Conservation (phyloP, 495 filamentous ascomycete genomes). For the Pyrenopolyporus hunteri region DNA sequence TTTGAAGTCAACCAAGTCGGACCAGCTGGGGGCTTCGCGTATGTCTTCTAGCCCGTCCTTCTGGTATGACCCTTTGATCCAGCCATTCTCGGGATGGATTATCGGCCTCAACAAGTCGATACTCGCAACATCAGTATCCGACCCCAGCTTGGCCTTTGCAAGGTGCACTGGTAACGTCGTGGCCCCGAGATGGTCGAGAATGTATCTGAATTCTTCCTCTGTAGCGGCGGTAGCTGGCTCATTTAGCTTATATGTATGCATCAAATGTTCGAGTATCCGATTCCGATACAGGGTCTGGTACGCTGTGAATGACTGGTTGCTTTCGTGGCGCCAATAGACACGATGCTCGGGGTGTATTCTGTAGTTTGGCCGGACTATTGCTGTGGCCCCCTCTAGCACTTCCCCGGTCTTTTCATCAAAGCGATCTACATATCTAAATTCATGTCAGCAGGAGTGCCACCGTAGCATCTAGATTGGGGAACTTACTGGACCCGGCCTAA, state of each 20-base stretch:
- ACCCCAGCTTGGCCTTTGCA: background rate
- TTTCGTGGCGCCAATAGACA: slow-evolving; percentile 32
- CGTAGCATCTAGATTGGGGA: background rate
- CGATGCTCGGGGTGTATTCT: slow-evolving; percentile 38
- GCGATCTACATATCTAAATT: slow-evolving; percentile 14
- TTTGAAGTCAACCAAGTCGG: slow-evolving; percentile 13
- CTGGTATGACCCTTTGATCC: background rate
- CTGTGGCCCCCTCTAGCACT: background rate
- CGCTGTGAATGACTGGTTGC: background rate
- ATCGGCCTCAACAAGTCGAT: background rate
- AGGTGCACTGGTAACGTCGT: background rate
- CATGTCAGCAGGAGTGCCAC: slow-evolving; percentile 10
- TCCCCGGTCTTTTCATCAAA: background rate
- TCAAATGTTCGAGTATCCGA: slow-evolving; percentile 13
- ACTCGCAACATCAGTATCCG: background rate
- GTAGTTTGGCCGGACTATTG: slow-evolving; percentile 29
- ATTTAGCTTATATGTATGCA: slow-evolving; percentile 6
- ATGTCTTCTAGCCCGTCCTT: background rate
- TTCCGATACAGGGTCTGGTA: background rate
- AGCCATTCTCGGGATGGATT: slow-evolving; percentile 6
- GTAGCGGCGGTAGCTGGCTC: background rate
- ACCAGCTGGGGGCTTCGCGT: slow-evolving; percentile 24
- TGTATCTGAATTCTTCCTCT: background rate
- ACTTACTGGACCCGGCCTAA: slow-evolving; percentile 36
- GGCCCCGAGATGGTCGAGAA: slow-evolving; percentile 21